Evolutionary conservation across 208 protist species (phyloP).

Genomic region (Leishmania lainsoni): DNA sequence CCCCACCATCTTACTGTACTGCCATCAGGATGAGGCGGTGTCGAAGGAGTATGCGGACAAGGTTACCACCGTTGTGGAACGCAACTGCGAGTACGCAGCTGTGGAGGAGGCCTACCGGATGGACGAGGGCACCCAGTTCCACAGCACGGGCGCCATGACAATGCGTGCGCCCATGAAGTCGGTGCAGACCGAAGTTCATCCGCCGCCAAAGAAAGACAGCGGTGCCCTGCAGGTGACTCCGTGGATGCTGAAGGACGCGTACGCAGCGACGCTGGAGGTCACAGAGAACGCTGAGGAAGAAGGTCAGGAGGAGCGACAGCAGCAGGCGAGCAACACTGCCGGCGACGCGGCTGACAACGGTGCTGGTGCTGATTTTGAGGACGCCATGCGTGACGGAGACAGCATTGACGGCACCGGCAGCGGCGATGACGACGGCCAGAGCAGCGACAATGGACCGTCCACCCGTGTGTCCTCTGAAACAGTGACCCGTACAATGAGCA

Average conservation of each 20-base stretch:
- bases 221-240: conserved; percentile 77
- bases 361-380: conserved; percentile 23
- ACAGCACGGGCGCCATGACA: conserved; percentile 82
- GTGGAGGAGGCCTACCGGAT: conserved; percentile 59
- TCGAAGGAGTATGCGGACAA: conserved; percentile 60
- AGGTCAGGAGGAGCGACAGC: conserved; percentile 15
- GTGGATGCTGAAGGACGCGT: conserved; percentile 92
- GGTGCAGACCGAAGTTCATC: conserved; percentile 86
- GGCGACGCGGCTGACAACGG: conserved; percentile 18
- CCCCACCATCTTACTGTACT: conserved; percentile 86
- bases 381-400: conserved; percentile 50
- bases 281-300: conserved; percentile 59
- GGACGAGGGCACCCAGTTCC: conserved; percentile 81
- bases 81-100: conserved; percentile 55
- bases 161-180: conserved; percentile 78
- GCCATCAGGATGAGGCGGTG: conserved; percentile 86
- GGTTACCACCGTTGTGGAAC: conserved; percentile 40
- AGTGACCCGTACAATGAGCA: conserved; percentile 1
- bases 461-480: conserved; percentile 33
- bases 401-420: conserved; percentile 35
- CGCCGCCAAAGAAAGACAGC: conserved; percentile 52
- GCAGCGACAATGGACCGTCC: conserved; percentile 46
- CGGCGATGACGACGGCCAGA: conserved; percentile 23
- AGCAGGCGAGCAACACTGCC: neutral
- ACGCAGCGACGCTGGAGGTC: conserved; percentile 43